A percentile compares a stretch with the other conserved stretches of the same genome.
Conservation (phyloP, 2,329 filamentous ascomycete genomes). For the Pseudogymnoascus sp. region DNA sequence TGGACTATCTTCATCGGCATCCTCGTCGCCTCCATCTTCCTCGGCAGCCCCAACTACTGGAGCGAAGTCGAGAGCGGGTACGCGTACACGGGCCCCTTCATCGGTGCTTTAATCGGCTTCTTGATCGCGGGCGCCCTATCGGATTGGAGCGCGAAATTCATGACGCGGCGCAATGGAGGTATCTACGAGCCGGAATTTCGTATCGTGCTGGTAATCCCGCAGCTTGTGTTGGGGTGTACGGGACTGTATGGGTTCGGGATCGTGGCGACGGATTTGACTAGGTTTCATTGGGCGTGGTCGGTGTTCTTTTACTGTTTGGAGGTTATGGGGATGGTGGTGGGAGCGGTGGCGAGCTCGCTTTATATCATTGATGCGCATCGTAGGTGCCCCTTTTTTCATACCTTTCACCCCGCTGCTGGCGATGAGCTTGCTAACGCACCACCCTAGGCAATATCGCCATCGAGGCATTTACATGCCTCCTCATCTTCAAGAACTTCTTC, state of each 20-base stretch:
- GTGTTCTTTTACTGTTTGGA: constrained; percentile 76
- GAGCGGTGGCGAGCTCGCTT: constrained; percentile 73
- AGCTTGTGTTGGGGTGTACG: constrained; percentile 66
- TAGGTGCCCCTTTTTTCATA: constrained; percentile 34
- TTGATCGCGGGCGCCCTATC: constrained; percentile 62
- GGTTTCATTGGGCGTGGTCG: constrained; percentile 59
- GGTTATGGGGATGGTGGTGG: constrained; percentile 85
- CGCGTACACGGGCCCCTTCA: constrained; percentile 75
- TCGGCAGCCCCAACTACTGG: constrained; percentile 75
- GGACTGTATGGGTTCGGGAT: constrained; percentile 81
- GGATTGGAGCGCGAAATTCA: constrained; percentile 59
- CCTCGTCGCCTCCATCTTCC: constrained; percentile 71
- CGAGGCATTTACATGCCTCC: constrained; percentile 80
- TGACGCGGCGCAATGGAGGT: constrained; percentile 69
- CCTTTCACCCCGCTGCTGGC: neutral
- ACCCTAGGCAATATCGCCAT: constrained; percentile 65
- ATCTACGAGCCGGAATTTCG: constrained; percentile 90
- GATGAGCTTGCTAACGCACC: neutral
- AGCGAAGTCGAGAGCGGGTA: constrained; percentile 75
- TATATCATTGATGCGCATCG: constrained; percentile 93
- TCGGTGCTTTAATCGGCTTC: constrained; percentile 75
- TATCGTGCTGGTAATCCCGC: constrained; percentile 72
- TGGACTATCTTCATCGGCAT: constrained; percentile 93
- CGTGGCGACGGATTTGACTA: constrained; percentile 52
- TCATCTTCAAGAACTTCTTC: constrained; percentile 94